Evolutionary conservation across 768 basidiomycete species (phyloP), one percentile per base, ranked within the genome.

Genomic region (Boletus coccyginus): DNA sequence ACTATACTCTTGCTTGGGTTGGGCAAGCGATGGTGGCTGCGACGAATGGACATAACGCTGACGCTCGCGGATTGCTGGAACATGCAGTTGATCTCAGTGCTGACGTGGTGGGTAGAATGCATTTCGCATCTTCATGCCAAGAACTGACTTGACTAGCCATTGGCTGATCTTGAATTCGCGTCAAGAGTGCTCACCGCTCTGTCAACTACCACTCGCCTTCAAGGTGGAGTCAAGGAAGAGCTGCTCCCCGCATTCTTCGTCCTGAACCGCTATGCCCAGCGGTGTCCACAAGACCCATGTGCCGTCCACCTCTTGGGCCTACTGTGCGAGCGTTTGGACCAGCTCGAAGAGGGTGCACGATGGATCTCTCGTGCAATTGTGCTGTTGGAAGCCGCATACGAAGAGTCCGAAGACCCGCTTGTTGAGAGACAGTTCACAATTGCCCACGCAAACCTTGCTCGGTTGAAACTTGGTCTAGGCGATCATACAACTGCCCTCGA

Each of bases 1-100:
- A 98, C 66, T 88, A 87, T 72, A 80, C 88, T 1, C 66, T 86
- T 21, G 87, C 94, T 9, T 99, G 97, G 97, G 78, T 96, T 21
- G 97, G 94, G 1, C 94, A 95, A 69, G 89, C 83, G 5, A 70
- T 92, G 27, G 78, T 92, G 42, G 90, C 90, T 44, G 78, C 76
- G 17, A 66, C 72, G 33, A 82, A 84, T 53, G 82, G 80, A 5
- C 81, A 91, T 51, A 69, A 79, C 32, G 61, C 67, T 6, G 87
- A 94, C 52, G 86, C 90, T 3, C 76, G 77, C 19, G 78, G 85
- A 5, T 69, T 97, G 55, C 80, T 94, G 33, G 84, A 85, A 57
- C 90, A 94, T 71, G 88, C 88, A 12, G 79, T 86, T 19, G 75
- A 80, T 35, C 69, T 94, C 59, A 73, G 79, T 14, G 74, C 79